These are phyloP conservation scores for Nitzschia palea DNA, from an alignment of 108 stramenopile species.

Conservation along the genomic window DNA sequence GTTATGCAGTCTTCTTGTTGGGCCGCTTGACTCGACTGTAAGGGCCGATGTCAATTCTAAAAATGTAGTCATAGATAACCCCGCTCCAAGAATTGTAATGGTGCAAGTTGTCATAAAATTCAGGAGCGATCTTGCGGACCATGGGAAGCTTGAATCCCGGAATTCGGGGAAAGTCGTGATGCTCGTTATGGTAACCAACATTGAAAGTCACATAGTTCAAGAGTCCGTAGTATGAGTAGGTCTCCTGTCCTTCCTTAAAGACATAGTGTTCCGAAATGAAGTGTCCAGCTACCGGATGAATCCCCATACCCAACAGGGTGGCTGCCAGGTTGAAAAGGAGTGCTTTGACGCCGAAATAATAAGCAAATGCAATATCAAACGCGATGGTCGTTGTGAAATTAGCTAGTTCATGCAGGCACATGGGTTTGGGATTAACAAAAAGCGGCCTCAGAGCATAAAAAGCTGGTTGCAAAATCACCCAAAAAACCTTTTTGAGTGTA, in stretches of 20 bases:
- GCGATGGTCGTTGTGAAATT: constrained; percentile 56
- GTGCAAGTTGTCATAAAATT: constrained; percentile 88
- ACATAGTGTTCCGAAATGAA: constrained; percentile 95
- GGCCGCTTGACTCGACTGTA: constrained; percentile 80
- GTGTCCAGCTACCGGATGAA: constrained; percentile 96
- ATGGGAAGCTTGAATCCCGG: constrained; percentile 76
- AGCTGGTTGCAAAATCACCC: constrained; percentile 75
- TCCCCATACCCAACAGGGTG: constrained; percentile 82
- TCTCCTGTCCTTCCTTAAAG: constrained; percentile 82
- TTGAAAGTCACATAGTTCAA: constrained; percentile 92
- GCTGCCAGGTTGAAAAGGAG: constrained; percentile 76
- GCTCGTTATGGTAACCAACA: constrained; percentile 96
- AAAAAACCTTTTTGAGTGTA: constrained; percentile 76
- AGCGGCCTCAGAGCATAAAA: constrained; percentile 91
- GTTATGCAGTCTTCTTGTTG: constrained; percentile 15
- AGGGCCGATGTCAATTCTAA: constrained; percentile 69
- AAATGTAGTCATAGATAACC: constrained; percentile 87
- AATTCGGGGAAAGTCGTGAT: constrained; percentile 94
- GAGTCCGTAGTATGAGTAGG: constrained; percentile 89
- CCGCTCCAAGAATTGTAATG: constrained; percentile 79
- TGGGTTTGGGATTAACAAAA: constrained; percentile 75
- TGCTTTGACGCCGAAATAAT: constrained; percentile 62
- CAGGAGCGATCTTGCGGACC: constrained; percentile 79
- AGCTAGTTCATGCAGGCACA: constrained; percentile 52
- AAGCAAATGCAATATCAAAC: constrained; percentile 63